phyloP scores from a whole-genome alignment of 2,329 filamentous ascomycete genomes.

The Sclerotinia borealis region DNA sequence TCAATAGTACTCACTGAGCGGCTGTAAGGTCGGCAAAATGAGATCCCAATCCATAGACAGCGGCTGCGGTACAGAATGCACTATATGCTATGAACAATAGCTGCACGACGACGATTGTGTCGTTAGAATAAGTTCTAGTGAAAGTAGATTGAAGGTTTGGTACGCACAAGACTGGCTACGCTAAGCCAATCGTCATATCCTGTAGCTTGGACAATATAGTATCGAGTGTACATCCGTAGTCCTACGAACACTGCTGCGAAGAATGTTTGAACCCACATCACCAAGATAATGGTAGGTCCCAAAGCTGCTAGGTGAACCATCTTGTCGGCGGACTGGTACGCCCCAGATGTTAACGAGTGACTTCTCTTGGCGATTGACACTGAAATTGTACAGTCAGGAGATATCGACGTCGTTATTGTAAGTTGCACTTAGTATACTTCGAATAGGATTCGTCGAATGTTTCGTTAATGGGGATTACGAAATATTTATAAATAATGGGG shows the following conservation, averaged over 20 bases:
- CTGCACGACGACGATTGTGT: not conserved
- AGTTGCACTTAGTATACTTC: not conserved
- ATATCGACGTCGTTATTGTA: not conserved
- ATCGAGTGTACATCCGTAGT: conserved; percentile 4
- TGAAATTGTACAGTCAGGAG: not conserved
- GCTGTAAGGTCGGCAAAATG: not conserved
- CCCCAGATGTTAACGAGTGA: not conserved
- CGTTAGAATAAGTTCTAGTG: not conserved
- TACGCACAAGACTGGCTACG: conserved; percentile 1
- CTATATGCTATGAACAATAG: not conserved
- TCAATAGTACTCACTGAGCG: not conserved
- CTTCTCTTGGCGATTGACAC: not conserved
- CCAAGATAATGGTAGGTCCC: conserved; percentile 1
- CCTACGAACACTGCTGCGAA: not conserved
- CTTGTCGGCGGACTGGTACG: not conserved
- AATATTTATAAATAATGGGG: not conserved
- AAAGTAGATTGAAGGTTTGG: not conserved
- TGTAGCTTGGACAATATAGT: not conserved
- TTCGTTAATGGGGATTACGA: not conserved
- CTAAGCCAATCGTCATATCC: conserved; percentile 6
- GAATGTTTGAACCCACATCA: conserved; percentile 5
- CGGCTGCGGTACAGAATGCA: not conserved
- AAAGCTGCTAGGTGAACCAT: not conserved
- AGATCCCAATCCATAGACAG: not conserved
- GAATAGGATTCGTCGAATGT: not conserved